Percentiles rank a stretch among this genome's conserved stretches.
phyloP scores from a whole-genome alignment of 441 rosid genomes.

The Pelargonium myrrhifolium region DNA sequence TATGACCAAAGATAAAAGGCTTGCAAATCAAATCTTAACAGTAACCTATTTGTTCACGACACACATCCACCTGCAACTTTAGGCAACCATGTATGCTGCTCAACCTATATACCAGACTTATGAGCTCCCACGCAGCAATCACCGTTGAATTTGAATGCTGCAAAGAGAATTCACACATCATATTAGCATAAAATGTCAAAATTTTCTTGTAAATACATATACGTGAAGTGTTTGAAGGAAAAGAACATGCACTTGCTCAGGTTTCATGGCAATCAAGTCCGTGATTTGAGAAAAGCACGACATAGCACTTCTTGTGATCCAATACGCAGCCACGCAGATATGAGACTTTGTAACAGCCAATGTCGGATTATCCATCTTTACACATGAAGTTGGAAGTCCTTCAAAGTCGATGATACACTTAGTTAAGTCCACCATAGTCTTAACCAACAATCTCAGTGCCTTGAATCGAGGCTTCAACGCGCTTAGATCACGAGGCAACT shows the following conservation, averaged over 20 bases:
- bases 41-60: slow-evolving; percentile 51
- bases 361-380: slow-evolving; percentile 31
- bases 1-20: neutral
- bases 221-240: slow-evolving; percentile 23
- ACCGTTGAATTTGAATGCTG: slow-evolving; percentile 37
- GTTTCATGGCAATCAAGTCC: slow-evolving; percentile 35
- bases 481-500: slow-evolving; percentile 34
- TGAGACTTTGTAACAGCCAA: slow-evolving; percentile 36
- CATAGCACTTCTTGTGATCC: slow-evolving; percentile 51
- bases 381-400: slow-evolving; percentile 36
- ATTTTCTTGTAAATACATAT: neutral
- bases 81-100: slow-evolving; percentile 36
- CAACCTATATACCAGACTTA: slow-evolving; percentile 44
- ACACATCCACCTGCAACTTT: slow-evolving; percentile 44
- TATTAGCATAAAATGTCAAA: slow-evolving; percentile 5
- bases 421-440: slow-evolving; percentile 46
- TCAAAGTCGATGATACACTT: slow-evolving; percentile 53
- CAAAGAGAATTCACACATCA: slow-evolving; percentile 10
- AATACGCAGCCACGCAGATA: slow-evolving; percentile 54
- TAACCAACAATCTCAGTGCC: slow-evolving; percentile 42
- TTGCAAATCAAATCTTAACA: slow-evolving; percentile 16
- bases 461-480: slow-evolving; percentile 41
- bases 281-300: slow-evolving; percentile 48
- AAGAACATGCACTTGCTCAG: slow-evolving; percentile 58
- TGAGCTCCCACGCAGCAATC: slow-evolving; percentile 61